Base-by-base conservation (phyloP, 2,329 filamentous ascomycete genomes). In the Alternaria incomplexa region DNA sequence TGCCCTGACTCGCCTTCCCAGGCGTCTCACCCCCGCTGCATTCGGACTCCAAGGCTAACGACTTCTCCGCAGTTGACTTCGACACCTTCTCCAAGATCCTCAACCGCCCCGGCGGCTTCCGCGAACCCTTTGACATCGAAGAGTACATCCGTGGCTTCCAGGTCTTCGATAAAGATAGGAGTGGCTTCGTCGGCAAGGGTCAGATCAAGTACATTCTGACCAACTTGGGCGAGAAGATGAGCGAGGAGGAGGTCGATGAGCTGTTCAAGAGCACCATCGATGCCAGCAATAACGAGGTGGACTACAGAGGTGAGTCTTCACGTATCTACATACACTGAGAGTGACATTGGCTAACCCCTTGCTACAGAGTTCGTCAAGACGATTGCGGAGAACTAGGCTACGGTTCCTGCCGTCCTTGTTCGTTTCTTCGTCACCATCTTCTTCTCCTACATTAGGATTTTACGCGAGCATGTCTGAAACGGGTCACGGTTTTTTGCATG, bases 131-230 rank as follows among this genome's bases (percentile, higher is more conserved):
- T 80, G 94, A 97, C 84, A 95, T 96, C 44, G 95, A 98, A 79
- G 95, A 98, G 82, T 99, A 99, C 84, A 97, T 95, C 83, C 92
- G 95, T 66, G 96, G 96, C 59, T 99, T 99, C 86, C 96, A 99
- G 83, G 96, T 99, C 57, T 99, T 99, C 76, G 96, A 99, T 84
- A 99, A 99, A 84, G 96, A 99, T 81, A 91, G 97, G 89, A 97
- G 93, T 64, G 96, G 96, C 56, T 97, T 94, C 82, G 98, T 99
- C 80, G 96, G 95, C 60, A 95, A 98, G 69, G 96, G 96, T 62
- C 96, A 99, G 84, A 88, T 99, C 81, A 92, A 97, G 83, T 99
- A 99, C 84, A 95, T 99, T 80, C 84, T 99, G 77, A 99, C 96
- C 61, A 98, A 98, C 81, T 84, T 99, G 75, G 96, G 96, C 76